Evolutionary conservation across 73 alveolate species (phyloP).

Genomic region (Uronychia setigera): DNA sequence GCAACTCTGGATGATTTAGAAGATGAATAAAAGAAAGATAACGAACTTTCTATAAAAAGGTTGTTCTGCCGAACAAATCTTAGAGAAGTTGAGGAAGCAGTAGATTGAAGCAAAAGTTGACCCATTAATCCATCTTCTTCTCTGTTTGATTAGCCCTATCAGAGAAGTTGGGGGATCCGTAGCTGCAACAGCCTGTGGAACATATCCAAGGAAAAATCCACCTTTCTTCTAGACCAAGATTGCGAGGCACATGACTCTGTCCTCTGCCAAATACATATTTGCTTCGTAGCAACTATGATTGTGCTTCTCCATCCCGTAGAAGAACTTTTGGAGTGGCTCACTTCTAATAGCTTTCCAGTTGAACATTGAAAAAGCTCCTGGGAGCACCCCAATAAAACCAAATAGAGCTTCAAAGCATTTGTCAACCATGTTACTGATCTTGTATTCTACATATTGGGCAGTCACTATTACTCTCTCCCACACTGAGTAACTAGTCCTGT

Average conservation of each 20-base stretch:
- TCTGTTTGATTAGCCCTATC: conserved; percentile 7
- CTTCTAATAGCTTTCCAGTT: conserved; percentile 67
- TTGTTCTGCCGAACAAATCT: conserved; percentile 11
- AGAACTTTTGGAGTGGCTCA: conserved; percentile 51
- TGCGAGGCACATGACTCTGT: conserved; percentile 60
- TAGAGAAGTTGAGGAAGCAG: conserved; percentile 19
- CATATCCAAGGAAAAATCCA: conserved; percentile 9
- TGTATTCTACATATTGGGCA: conserved; percentile 60
- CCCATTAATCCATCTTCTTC: conserved; percentile 60
- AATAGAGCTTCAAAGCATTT: conserved; percentile 51
- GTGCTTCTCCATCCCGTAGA: conserved; percentile 45
- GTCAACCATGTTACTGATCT: conserved; percentile 50
- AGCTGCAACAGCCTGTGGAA: conserved; percentile 31
- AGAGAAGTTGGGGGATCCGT: conserved; percentile 54
- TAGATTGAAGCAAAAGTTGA: conserved; percentile 23
- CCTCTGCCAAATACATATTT: conserved; percentile 69
- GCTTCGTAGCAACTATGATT: conserved; percentile 45
- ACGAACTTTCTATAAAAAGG: conserved; percentile 15
- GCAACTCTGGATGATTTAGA: not conserved
- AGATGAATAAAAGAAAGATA: conserved; percentile 23
- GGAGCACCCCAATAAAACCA: conserved; percentile 63
- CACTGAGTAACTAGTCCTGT: not conserved
- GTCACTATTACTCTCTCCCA: conserved; percentile 21
- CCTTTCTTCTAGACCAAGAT: conserved; percentile 10
- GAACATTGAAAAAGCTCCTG: conserved; percentile 68